Base-by-base conservation (phyloP, 2,329 filamentous ascomycete genomes). In the Capronia americana region DNA sequence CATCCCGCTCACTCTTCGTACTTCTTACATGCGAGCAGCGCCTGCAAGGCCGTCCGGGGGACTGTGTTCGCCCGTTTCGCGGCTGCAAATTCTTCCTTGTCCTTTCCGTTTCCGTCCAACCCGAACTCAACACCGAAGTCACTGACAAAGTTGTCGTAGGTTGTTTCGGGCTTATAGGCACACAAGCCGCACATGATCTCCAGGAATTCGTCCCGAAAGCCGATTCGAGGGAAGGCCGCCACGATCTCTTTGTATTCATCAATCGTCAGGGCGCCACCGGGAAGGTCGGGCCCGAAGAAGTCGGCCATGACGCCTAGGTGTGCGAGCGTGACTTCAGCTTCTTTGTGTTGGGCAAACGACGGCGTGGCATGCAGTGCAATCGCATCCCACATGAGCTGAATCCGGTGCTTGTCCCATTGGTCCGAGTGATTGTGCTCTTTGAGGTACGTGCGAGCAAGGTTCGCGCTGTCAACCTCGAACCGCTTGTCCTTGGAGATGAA, bases 381-480 rank as follows among this genome's bases (percentile, higher is more conserved):
- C 10, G 78, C 72, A 68, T 85, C 82, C 81, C 81, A 85, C 12
- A 82, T 77, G 4, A 83, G 74, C 72, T 85, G 82, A 4, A 80
- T 66, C 2, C 79, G 75, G 28, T 77, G 75, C 30, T 78, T 73
- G 54, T 81, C 77, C 80, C 80, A 83, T 6, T 70, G 61, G 24
- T n/a, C 24, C 17, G 30, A 28, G 34, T 20, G 12, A 48, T 41
- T 17, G 41, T 23, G 10, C 11, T 30, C 44, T 12, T 24, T 24
- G 54, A 70, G 53, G 63, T 83, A 83, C 0, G 77, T 72, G 0
- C 79, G 73, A 1, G 82, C 80, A 2, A 77, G 79, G 61, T 81
- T 78, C 11, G 82, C 82, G 14, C 82, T 79, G 70, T 85, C 83
- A 24, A 85, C 80, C 65, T 85, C 83, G 72, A 85, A 85, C 6